A percentile compares a stretch with the other conserved stretches of the same genome.
Evolutionary conservation across 176 grass and related monocot species (phyloP).

Genomic region (Carex kokanica): DNA sequence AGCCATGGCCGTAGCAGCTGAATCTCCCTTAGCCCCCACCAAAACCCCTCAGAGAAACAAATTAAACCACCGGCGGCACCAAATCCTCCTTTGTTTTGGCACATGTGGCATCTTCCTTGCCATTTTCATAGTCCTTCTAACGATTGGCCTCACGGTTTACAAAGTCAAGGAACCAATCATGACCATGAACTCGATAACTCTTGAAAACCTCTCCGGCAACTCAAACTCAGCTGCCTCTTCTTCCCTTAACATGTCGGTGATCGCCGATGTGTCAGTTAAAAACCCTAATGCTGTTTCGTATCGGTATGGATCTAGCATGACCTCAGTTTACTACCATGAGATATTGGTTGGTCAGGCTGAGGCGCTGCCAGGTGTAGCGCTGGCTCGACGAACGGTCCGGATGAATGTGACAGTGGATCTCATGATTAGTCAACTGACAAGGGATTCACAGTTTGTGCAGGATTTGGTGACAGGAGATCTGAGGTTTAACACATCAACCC

Average conservation of each 20-base stretch:
- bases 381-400: constrained; percentile 39
- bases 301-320: constrained; percentile 43
- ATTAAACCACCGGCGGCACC: constrained; percentile 38
- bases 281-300: constrained; percentile 76
- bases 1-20: constrained; percentile 10
- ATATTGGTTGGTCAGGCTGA: constrained; percentile 34
- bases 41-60: background rate
- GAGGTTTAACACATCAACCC: constrained; percentile 45
- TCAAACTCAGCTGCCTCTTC: background rate
- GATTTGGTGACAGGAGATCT: constrained; percentile 37
- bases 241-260: constrained; percentile 34
- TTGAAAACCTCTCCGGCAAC: constrained; percentile 24
- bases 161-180: constrained; percentile 65
- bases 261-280: constrained; percentile 57
- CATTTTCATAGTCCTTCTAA: constrained; percentile 44
- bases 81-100: constrained; percentile 45
- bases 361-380: constrained; percentile 38
- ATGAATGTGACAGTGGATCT: constrained; percentile 61
- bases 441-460: constrained; percentile 25
- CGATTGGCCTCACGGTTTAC: constrained; percentile 54
- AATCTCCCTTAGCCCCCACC: background rate
- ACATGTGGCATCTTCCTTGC: constrained; percentile 40
- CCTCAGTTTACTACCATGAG: constrained; percentile 53
- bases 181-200: constrained; percentile 58
- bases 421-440: constrained; percentile 34